phyloP scores from a whole-genome alignment of 2,329 filamentous ascomycete genomes.

The Fusarium denticulatum region DNA sequence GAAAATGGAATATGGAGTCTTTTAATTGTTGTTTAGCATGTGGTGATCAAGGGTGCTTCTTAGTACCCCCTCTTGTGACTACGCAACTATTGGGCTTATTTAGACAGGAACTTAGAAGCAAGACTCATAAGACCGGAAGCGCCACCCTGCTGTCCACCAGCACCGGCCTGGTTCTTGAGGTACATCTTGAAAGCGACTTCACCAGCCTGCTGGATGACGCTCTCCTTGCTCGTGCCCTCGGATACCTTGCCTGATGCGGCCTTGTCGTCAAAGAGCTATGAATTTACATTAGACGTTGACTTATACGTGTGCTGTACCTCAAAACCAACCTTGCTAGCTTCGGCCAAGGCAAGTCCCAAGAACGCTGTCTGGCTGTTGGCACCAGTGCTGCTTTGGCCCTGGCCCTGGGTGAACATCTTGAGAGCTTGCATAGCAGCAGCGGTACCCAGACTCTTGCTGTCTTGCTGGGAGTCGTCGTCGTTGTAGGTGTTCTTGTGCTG shows the following conservation, averaged over 20 bases:
- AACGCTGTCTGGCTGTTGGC: slow-evolving; percentile 78
- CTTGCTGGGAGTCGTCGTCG: slow-evolving; percentile 57
- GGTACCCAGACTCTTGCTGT: slow-evolving; percentile 67
- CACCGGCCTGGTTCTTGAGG: slow-evolving; percentile 72
- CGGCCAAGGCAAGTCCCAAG: slow-evolving; percentile 85
- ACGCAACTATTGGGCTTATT: not conserved
- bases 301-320: too few species aligned
- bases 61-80: not conserved
- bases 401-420: slow-evolving; percentile 77
- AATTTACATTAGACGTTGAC: slow-evolving; percentile 8
- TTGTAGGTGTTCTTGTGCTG: slow-evolving; percentile 81
- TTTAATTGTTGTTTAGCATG: not conserved
- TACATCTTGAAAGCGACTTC: slow-evolving; percentile 94
- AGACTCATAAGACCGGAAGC: slow-evolving; percentile 53
- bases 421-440: slow-evolving; percentile 84
- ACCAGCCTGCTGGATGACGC: slow-evolving; percentile 79
- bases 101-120: slow-evolving; percentile 59
- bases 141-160: slow-evolving; percentile 55
- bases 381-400: slow-evolving; percentile 49
- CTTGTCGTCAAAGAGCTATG: slow-evolving; percentile 69
- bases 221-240: slow-evolving; percentile 78
- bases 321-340: slow-evolving; percentile 77
- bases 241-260: slow-evolving; percentile 62
- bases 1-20: not conserved
- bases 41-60: not conserved